A percentile compares a stretch with the other conserved stretches of the same genome.
Evolutionary conservation across 1,139 yeast genomes (phyloP).

Genomic region (Petasospora fabianii): DNA sequence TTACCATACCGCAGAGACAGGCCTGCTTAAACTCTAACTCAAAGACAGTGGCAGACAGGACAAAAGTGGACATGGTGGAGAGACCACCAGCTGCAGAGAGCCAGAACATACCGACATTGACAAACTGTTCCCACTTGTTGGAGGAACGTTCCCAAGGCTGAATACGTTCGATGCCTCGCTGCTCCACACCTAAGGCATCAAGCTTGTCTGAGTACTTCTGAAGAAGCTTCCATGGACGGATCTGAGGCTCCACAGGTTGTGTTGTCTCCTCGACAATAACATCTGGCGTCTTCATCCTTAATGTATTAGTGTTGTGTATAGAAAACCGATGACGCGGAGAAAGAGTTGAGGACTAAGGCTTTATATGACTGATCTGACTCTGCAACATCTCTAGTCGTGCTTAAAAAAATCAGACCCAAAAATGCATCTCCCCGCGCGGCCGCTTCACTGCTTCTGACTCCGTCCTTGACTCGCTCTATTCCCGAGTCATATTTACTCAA

Average conservation of each 20-base stretch:
- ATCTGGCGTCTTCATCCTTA: no score
- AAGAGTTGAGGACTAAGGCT: no score
- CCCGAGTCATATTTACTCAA: no score
- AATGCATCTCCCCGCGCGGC: no score
- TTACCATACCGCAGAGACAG: slow-evolving; percentile 56
- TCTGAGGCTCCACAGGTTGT: slow-evolving; percentile 16
- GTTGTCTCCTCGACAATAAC: no score
- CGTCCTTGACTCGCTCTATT: no score
- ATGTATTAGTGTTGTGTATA: no score
- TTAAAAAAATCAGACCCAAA: no score
- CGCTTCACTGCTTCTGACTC: no score
- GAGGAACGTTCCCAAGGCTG: slow-evolving; percentile 64
- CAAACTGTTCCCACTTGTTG: slow-evolving; percentile 43
- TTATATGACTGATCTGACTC: no score
- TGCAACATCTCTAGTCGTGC: no score
- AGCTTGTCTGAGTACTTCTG: slow-evolving; percentile 32
- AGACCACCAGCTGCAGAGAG: slow-evolving; percentile 80
- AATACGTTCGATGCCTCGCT: slow-evolving; percentile 78
- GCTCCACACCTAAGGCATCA: slow-evolving; percentile 62
- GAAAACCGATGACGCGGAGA: no score
- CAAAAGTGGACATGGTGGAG: slow-evolving; percentile 79
- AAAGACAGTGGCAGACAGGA: slow-evolving; percentile 68
- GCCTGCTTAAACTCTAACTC: slow-evolving; percentile 64
- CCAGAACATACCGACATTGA: slow-evolving; percentile 75
- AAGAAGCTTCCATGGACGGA: slow-evolving; percentile 20